phyloP scores from a whole-genome alignment of 345 rosid species.

The Brassica incana region DNA sequence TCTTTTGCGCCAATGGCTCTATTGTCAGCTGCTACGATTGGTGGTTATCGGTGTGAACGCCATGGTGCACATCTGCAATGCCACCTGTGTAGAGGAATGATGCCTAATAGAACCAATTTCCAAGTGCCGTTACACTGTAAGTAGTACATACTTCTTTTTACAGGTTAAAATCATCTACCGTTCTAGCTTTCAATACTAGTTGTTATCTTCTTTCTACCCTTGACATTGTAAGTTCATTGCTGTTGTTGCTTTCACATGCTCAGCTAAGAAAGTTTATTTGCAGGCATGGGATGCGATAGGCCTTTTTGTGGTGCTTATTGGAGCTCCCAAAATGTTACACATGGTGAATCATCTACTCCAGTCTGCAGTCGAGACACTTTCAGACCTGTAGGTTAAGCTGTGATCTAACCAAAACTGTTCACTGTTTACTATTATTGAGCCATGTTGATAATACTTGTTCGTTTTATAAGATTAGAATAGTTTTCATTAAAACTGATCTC shows the following conservation, averaged over 20 bases:
- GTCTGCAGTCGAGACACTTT: conserved; percentile 63
- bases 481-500: neutral
- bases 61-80: conserved; percentile 74
- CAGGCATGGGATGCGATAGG: conserved; percentile 90
- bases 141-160: conserved; percentile 27
- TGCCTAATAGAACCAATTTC: conserved; percentile 69
- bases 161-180: conserved; percentile 1
- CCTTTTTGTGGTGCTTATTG: conserved; percentile 88
- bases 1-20: neutral
- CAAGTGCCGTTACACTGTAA: conserved; percentile 82
- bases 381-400: conserved; percentile 53
- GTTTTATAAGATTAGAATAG: neutral
- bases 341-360: conserved; percentile 40
- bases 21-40: conserved; percentile 50
- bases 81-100: conserved; percentile 80
- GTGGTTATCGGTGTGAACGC: conserved; percentile 66
- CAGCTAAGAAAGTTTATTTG: conserved; percentile 8
- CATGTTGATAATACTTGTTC: neutral
- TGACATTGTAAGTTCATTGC: conserved; percentile 2
- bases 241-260: neutral
- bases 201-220: neutral
- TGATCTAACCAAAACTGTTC: neutral
- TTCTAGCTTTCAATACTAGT: conserved; percentile 6
- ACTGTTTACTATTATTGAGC: neutral
- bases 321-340: conserved; percentile 54